Evolutionary conservation across 148 eudicot species (phyloP).

Genomic region (Vaccinium myrtillus): DNA sequence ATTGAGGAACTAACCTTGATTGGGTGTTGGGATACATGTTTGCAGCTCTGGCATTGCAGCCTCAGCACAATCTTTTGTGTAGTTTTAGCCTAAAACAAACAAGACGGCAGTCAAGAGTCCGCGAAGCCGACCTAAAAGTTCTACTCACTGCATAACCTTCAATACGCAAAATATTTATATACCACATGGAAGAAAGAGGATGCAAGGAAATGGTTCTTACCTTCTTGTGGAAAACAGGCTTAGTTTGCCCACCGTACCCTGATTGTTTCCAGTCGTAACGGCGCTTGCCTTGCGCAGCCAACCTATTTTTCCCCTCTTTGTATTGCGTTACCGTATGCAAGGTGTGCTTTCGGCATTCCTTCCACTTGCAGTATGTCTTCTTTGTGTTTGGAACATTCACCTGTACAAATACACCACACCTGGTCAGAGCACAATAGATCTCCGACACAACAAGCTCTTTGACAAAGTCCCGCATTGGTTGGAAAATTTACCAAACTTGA

Average conservation of each 20-base stretch:
- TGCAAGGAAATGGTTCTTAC: constrained; percentile 20
- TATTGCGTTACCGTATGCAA: constrained; percentile 81
- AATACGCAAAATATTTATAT: not conserved
- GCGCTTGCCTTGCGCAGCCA: constrained; percentile 81
- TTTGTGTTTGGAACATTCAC: constrained; percentile 80
- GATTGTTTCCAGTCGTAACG: constrained; percentile 81
- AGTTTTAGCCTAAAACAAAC: constrained; percentile 40
- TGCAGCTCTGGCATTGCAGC: constrained; percentile 61
- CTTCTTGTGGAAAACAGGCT: constrained; percentile 88
- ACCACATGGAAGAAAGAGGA: not conserved
- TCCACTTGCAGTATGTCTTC: constrained; percentile 86
- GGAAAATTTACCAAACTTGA: too few relatives aligned
- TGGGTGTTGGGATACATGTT: constrained; percentile 52
- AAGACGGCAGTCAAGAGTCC: not conserved
- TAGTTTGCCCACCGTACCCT: constrained; percentile 87
- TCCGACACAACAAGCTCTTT: too few relatives aligned
- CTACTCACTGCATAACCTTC: not conserved
- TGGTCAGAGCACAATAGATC: not conserved
- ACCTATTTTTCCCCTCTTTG: constrained; percentile 83
- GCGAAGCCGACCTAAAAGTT: not conserved
- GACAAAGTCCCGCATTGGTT: too few relatives aligned
- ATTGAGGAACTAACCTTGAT: constrained; percentile 35
- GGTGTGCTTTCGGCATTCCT: constrained; percentile 79
- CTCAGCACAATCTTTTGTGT: constrained; percentile 59
- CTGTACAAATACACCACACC: constrained; percentile 24